Base-by-base conservation (phyloP, 305 asterid genomes). In the Petunia hybrid region DNA sequence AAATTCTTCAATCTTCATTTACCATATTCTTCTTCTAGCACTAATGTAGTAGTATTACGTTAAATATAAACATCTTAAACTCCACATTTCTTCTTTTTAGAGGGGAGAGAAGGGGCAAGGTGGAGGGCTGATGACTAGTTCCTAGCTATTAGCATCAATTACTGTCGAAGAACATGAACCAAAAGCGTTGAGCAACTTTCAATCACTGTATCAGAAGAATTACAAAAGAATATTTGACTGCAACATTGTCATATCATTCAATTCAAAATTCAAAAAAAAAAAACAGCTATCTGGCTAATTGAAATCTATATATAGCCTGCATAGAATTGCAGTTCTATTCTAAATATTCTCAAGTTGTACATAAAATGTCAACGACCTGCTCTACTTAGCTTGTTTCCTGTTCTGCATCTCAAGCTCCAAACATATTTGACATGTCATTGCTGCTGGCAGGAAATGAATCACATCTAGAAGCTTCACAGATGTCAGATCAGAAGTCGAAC, bases 391-490 rank as follows among this genome's bases (percentile, higher is more conserved):
- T 2, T 63, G 71, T 35, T 78, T 64, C 56, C 56, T 35, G 36
- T 51, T 12, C 13, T 3, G 63, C 16, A 4, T 22, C 51, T 73
- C 46, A 1, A 51, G 48, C 63, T 48, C 9, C 46, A 12, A 79
- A 6, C 10, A 48, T 53, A 9, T 10, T 65, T 3, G 36, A 59
- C 16, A 36, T 56, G 64, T 4, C 71, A 8, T 59, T 35, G 45
- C 65, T 56, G 57, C 46, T 65, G 3, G 68, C 56, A 57, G 45
- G 63, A 51, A 76, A 60, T 38, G 55, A 69, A 82, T 79, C 77
- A 8, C 39, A 61, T 43, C 70, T 48, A 65, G 45, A n/a, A 80
- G 75, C 73, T 74, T 76, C 64, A 73, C 64, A 73, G 46, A 53
- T 36, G 78, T 73, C 64, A 13, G 36, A 51, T 51, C 46, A 74